These are phyloP conservation scores for Talaromyces nanjingensis DNA, from an alignment of 495 filamentous ascomycete species.

Conservation along the genomic window DNA sequence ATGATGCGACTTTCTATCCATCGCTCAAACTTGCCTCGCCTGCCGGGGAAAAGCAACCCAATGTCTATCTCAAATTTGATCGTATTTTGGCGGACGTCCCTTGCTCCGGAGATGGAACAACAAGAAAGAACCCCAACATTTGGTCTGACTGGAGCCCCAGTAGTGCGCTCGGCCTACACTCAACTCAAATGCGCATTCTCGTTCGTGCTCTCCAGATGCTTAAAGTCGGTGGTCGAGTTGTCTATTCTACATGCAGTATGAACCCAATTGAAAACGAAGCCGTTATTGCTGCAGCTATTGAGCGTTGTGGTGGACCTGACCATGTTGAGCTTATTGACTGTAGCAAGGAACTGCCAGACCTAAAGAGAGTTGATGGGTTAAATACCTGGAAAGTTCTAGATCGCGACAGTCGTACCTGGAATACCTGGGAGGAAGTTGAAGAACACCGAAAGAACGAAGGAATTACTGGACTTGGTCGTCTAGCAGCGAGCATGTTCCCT, in stretches of 20 bases:
- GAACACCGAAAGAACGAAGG: slow-evolving; percentile 52
- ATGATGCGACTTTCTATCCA: slow-evolving; percentile 94
- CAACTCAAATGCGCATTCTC: slow-evolving; percentile 80
- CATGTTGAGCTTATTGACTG: slow-evolving; percentile 83
- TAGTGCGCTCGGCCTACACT: slow-evolving; percentile 76
- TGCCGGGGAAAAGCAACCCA: slow-evolving; percentile 42
- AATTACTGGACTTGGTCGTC: slow-evolving; percentile 49
- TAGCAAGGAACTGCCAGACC: slow-evolving; percentile 61
- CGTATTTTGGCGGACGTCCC: slow-evolving; percentile 94
- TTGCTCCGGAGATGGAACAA: slow-evolving; percentile 91
- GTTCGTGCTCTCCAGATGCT: slow-evolving; percentile 93
- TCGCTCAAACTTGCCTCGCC: slow-evolving; percentile 63
- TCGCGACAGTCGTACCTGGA: slow-evolving; percentile 67
- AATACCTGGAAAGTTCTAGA: slow-evolving; percentile 83
- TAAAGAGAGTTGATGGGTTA: slow-evolving; percentile 70
- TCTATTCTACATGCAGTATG: slow-evolving; percentile 97
- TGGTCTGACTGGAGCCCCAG: slow-evolving; percentile 91
- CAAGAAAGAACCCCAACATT: slow-evolving; percentile 81
- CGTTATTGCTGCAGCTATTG: slow-evolving; percentile 79
- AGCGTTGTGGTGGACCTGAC: slow-evolving; percentile 74
- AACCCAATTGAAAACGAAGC: slow-evolving; percentile 97
- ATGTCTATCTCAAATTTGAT: slow-evolving; percentile 89
- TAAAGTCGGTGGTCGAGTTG: slow-evolving; percentile 86
- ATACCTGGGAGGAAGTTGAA: slow-evolving; percentile 67
- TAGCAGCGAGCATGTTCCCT: slow-evolving; percentile 80